A percentile compares a stretch with the other conserved stretches of the same genome.
phyloP scores from a whole-genome alignment of 2,329 filamentous ascomycete genomes.

The Ophiocordyceps australis region DNA sequence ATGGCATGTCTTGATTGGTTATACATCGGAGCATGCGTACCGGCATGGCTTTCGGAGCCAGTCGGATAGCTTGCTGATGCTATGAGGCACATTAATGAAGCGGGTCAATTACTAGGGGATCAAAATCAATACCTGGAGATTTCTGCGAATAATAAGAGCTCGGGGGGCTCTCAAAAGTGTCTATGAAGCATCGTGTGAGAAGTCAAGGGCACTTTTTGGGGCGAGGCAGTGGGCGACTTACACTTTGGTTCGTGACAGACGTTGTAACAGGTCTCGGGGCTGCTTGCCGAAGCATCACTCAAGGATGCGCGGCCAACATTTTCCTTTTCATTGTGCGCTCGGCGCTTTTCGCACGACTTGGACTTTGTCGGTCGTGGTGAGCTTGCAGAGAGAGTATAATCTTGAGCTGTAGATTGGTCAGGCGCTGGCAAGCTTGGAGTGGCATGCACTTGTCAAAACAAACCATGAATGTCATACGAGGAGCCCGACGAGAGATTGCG shows the following conservation, averaged over 20 bases:
- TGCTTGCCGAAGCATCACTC: neutral
- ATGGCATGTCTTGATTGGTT: too few species aligned
- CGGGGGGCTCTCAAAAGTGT: conserved; percentile 1
- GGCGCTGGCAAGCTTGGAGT: too few species aligned
- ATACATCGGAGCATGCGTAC: neutral
- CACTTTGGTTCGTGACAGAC: conserved; percentile 1
- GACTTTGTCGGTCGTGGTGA: conserved; percentile 2
- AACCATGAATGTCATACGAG: conserved; percentile 2
- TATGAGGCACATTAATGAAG: too few species aligned
- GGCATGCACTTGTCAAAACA: too few species aligned
- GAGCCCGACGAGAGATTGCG: conserved; percentile 3
- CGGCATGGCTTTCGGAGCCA: neutral
- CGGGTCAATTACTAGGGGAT: too few species aligned
- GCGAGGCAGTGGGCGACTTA: neutral
- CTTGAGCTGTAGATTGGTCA: conserved; percentile 1
- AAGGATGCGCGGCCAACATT: neutral
- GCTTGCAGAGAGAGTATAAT: conserved; percentile 2
- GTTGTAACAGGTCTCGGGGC: neutral
- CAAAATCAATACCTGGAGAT: conserved; percentile 2
- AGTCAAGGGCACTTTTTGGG: too few species aligned
- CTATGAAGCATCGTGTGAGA: too few species aligned
- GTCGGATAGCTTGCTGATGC: neutral
- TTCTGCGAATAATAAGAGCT: conserved; percentile 1
- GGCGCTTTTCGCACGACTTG: conserved; percentile 4
- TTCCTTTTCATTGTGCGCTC: conserved; percentile 1